Base-by-base conservation (phyloP, 208 protist species). In the Angomonas ambiguus region DNA sequence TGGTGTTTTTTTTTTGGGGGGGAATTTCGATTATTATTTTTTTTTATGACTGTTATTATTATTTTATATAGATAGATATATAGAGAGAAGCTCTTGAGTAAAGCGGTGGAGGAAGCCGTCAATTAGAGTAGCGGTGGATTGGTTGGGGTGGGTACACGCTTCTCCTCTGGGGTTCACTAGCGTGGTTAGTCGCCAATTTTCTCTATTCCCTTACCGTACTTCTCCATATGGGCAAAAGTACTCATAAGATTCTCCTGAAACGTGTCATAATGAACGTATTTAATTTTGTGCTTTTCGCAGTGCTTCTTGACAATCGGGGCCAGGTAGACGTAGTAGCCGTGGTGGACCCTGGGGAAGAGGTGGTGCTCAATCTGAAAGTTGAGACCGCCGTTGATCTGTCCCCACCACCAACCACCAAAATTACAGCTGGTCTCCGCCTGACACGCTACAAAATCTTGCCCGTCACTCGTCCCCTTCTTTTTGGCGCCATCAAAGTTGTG, bases 311-410 rank as follows among this genome's bases (percentile, higher is more conserved):
- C 87, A 48, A 90, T 82, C 4, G 87, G 87, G 20, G 81, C 82
- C 49, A 96, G 57, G 71, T 83, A 76, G 6, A 72, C 70, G 61
- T 92, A 96, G 69, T 93, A 89, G 66, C 79, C 73, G 69, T 92
- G 87, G 59, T 88, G 85, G 56, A 96, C 79, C 3, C 86, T 74
- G 18, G 91, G 91, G 62, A 94, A 96, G 4, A 96, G 72, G 62
- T 96, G 91, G 63, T 96, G 91, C 74, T 93, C 91, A 30, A 90
- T 96, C 67, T 96, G 91, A 61, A 89, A 92, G 73, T 94, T 94
- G 28, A 96, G 76, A 4, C 87, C 91, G 32, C 91, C 91, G 72
- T 86, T 89, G 32, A 92, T 63, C 62, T 87, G 80, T 0, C 72
- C 85, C 82, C 83, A 79, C 76, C 80, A 87, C 84, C 82, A 88